Conservation (phyloP, 768 basidiomycete species). For the Termitomyces sp. region DNA sequence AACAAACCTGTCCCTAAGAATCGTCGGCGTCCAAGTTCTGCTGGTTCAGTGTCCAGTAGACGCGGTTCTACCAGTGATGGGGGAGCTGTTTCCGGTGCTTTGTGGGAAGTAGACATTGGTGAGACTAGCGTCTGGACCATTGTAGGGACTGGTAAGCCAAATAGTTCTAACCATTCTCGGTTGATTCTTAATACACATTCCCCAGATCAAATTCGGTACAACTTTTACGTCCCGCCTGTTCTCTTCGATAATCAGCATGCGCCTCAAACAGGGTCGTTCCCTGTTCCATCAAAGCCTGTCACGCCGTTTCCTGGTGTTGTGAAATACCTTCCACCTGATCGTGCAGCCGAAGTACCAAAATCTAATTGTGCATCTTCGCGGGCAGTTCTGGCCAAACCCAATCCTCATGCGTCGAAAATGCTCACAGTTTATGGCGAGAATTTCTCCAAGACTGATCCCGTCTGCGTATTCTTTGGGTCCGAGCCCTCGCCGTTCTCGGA, state of each 20-base stretch:
- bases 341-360: constrained; percentile 80
- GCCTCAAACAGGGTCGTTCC: constrained; percentile 68
- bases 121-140: constrained; percentile 95
- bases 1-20: constrained; percentile 48
- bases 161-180: background rate
- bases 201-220: constrained; percentile 85
- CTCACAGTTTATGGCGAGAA: constrained; percentile 87
- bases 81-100: constrained; percentile 69
- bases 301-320: constrained; percentile 85
- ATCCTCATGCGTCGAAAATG: constrained; percentile 74
- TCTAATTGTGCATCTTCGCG: constrained; percentile 61
- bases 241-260: constrained; percentile 77
- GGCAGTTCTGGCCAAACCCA: constrained; percentile 69
- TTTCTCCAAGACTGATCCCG: constrained; percentile 78
- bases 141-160: constrained; percentile 73
- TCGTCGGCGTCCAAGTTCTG: constrained; percentile 73
- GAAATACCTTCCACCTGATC: constrained; percentile 88
- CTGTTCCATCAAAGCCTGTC: constrained; percentile 75
- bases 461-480: constrained; percentile 81
- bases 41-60: constrained; percentile 62
- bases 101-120: constrained; percentile 89
- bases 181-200: background rate
- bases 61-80: constrained; percentile 64
- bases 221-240: constrained; percentile 86
- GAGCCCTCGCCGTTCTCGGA: constrained; percentile 86